Conservation (phyloP, 768 basidiomycete genomes). For the Lactifluus subvellereus region DNA sequence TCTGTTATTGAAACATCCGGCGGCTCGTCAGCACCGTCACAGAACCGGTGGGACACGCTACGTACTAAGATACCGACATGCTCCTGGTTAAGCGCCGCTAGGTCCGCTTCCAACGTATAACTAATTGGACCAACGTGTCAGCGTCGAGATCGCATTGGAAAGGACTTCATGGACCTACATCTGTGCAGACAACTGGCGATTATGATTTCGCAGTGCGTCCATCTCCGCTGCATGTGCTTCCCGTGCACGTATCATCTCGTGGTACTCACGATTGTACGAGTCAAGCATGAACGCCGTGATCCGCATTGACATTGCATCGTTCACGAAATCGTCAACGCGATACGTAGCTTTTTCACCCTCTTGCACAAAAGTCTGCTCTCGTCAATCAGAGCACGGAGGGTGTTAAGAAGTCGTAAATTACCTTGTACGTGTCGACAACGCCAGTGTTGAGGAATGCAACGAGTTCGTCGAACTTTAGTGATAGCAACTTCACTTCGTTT, state of each 20-base stretch:
- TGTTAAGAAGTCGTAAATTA: slow-evolving; percentile 18
- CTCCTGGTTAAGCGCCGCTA: slow-evolving; percentile 77
- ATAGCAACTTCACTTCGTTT: slow-evolving; percentile 74
- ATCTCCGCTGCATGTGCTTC: slow-evolving; percentile 83
- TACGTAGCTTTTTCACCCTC: slow-evolving; percentile 36
- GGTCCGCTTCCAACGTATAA: slow-evolving; percentile 68
- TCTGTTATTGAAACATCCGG: slow-evolving; percentile 40
- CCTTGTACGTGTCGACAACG: slow-evolving; percentile 81
- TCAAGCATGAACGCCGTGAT: slow-evolving; percentile 98
- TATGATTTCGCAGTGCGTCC: slow-evolving; percentile 74
- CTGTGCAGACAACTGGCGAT: slow-evolving; percentile 67
- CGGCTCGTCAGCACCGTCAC: slow-evolving; percentile 27
- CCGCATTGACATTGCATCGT: slow-evolving; percentile 75
- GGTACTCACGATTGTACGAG: slow-evolving; percentile 81
- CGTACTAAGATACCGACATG: slow-evolving; percentile 70
- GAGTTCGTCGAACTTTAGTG: slow-evolving; percentile 88
- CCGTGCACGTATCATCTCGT: slow-evolving; percentile 66
- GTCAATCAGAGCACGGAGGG: neutral
- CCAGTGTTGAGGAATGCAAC: slow-evolving; percentile 74
- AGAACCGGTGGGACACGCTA: neutral
- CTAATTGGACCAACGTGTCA: slow-evolving; percentile 36
- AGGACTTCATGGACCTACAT: slow-evolving; percentile 49
- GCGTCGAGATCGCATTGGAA: neutral
- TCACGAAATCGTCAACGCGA: slow-evolving; percentile 75
- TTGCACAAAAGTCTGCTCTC: neutral